Percentiles rank a stretch among this genome's conserved stretches.
Evolutionary conservation across 768 basidiomycete genomes (phyloP).

Genomic region (Agaricus bisporus): DNA sequence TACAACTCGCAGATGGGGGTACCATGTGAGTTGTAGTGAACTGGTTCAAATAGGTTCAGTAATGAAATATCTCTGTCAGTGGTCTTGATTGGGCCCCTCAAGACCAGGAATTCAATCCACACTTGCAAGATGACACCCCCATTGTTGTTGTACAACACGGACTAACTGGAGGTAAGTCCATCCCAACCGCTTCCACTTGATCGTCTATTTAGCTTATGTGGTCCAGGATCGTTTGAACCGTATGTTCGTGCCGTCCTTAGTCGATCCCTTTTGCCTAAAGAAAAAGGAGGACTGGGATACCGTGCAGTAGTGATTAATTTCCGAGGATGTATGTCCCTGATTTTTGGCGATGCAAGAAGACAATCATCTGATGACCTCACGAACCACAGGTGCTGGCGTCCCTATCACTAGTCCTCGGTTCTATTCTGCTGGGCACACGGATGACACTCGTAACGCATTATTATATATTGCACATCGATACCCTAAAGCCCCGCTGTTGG

Average conservation of each 20-base stretch:
- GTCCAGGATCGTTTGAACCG: slow-evolving; percentile 76
- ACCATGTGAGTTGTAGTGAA: slow-evolving; percentile 42
- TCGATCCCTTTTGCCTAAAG: slow-evolving; percentile 61
- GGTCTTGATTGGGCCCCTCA: slow-evolving; percentile 63
- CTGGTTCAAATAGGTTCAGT: neutral
- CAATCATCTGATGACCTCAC: slow-evolving; percentile 10
- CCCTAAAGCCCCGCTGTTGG: slow-evolving; percentile 78
- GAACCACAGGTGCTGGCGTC: slow-evolving; percentile 66
- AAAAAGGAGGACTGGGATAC: slow-evolving; percentile 85
- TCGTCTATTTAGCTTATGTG: neutral
- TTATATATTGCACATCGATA: slow-evolving; percentile 67
- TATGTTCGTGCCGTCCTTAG: slow-evolving; percentile 83
- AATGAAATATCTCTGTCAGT: slow-evolving; percentile 24
- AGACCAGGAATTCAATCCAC: slow-evolving; percentile 22
- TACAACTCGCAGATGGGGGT: slow-evolving; percentile 55
- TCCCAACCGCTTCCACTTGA: neutral
- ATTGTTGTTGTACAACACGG: slow-evolving; percentile 56
- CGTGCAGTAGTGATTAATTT: slow-evolving; percentile 89
- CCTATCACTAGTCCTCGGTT: slow-evolving; percentile 78
- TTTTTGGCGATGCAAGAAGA: neutral
- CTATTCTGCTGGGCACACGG: slow-evolving; percentile 85
- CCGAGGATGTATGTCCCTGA: slow-evolving; percentile 68
- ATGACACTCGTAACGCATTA: slow-evolving; percentile 80
- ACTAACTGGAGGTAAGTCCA: slow-evolving; percentile 40
- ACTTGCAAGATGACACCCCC: slow-evolving; percentile 35